These are phyloP conservation scores for Primulina huaijiensis DNA, from an alignment of 257 asterid species.

Conservation along the genomic window DNA sequence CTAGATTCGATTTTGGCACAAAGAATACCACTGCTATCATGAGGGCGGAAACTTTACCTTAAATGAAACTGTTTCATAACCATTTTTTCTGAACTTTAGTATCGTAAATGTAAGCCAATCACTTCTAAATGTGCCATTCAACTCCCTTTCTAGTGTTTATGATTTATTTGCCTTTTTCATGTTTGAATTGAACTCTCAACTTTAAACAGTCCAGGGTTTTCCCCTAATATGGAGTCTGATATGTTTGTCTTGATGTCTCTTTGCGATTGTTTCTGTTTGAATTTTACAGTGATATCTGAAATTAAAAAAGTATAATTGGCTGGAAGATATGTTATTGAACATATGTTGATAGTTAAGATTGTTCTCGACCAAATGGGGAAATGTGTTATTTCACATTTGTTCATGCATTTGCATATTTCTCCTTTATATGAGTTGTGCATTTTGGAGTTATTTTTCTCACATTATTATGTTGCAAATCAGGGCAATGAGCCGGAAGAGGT, in stretches of 20 bases:
- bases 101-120: neutral
- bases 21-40: neutral
- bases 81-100: neutral
- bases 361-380: slow-evolving; percentile 1
- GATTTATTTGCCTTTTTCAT: neutral
- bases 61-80: neutral
- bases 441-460: neutral
- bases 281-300: neutral
- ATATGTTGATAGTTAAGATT: neutral
- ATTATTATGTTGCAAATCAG: slow-evolving; percentile 33
- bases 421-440: neutral
- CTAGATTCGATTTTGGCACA: neutral
- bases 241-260: neutral
- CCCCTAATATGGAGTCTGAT: neutral
- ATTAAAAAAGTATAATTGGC: no score
- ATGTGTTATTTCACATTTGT: neutral
- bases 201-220: no score
- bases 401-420: neutral
- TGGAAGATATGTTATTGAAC: neutral
- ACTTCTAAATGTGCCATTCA: neutral
- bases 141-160: neutral
- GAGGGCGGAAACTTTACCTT: neutral
- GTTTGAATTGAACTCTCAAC: neutral
- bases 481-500: slow-evolving; percentile 75
- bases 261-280: neutral